Evolutionary conservation across 306 rosid species (phyloP), one percentile per base, ranked within the genome.

Genomic region (Fragaria iinumae): DNA sequence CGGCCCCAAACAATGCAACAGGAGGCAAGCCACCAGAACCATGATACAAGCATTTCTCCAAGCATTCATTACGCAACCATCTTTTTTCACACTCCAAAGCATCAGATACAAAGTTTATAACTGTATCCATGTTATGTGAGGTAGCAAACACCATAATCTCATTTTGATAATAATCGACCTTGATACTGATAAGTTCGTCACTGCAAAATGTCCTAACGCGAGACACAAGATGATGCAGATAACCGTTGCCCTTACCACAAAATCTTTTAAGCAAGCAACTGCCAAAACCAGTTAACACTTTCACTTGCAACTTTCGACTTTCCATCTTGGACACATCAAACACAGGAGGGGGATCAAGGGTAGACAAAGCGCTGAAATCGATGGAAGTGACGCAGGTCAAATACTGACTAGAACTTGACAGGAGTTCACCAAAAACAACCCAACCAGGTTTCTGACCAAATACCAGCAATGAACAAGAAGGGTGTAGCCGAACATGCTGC

Each of bases 361-460:
- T 38, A 63, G 60, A 25, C 71, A 92, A 71, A 71, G 87, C 85
- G 18, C 87, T 87, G 73, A 83, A 74, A 75, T 92, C 97, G 82
- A 92, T 60, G 56, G 93, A 88, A 72, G 84, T 91, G 60, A 88
- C 97, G 18, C 98, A 96, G 49, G 89, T 86, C 85, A 96, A 83
- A 87, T 91, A 96, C 69, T 89, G 82, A 72, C 80, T 87, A 65
- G 91, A 82, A 65, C 81, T 62, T 23, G 99, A 92, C 48, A 96
- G 89, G 55, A 96, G 65, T 81, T 96, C 97, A 50, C 91, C 78
- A 25, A 96, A 96, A 71, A 96, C 99, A 29, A 96, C 97, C 98
- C 99, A 96, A 76, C 82, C 71, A n/a, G 99, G 99, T 86, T 85
- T 89, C 84, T 92, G 86, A 74, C 88, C 83, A 76, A 89, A 96